Evolutionary conservation across 176 grass and related monocot genomes (phyloP).

Genomic region (Oryza meridionalis): DNA sequence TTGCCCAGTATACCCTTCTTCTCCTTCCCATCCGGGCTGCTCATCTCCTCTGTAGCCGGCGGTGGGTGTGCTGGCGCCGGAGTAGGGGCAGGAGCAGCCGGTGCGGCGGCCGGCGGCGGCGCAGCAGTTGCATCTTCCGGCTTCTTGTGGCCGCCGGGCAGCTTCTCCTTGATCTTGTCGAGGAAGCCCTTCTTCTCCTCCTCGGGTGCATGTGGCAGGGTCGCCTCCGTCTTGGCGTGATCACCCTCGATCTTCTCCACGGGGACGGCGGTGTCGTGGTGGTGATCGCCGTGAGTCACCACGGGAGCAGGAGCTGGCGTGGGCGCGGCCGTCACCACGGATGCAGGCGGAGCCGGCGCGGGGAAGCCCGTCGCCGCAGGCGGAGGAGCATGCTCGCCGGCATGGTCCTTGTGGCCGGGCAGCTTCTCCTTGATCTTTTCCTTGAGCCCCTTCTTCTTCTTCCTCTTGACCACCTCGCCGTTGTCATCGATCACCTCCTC

Average conservation of each 20-base stretch:
- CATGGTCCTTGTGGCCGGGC: constrained; percentile 54
- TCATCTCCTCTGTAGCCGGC: constrained; percentile 37
- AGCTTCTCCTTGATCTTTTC: constrained; percentile 92
- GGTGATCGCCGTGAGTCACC: constrained; percentile 4
- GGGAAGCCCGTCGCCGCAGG: constrained; percentile 19
- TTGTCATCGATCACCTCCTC: constrained; percentile 69
- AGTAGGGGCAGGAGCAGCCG: not conserved
- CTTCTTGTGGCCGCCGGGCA: constrained; percentile 77
- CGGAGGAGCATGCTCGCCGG: constrained; percentile 32
- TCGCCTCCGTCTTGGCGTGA: constrained; percentile 20
- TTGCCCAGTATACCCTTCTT: constrained; percentile 93
- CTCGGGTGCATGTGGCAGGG: constrained; percentile 23
- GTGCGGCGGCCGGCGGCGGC: not conserved
- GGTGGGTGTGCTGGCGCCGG: not conserved
- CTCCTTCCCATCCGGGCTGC: constrained; percentile 68
- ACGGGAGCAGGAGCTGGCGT: not conserved
- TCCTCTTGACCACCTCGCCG: constrained; percentile 71
- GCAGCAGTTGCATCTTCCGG: constrained; percentile 43
- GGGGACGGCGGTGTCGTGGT: constrained; percentile 49
- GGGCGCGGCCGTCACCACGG: constrained; percentile 10
- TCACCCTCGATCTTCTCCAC: constrained; percentile 68
- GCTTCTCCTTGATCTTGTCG: constrained; percentile 99
- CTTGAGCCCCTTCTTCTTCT: constrained; percentile 93
- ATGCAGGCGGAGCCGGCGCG: not conserved
- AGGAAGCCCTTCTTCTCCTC: constrained; percentile 90